Conservation (phyloP, 2,329 filamentous ascomycete species). For the Ascochyta clinopodiicola region DNA sequence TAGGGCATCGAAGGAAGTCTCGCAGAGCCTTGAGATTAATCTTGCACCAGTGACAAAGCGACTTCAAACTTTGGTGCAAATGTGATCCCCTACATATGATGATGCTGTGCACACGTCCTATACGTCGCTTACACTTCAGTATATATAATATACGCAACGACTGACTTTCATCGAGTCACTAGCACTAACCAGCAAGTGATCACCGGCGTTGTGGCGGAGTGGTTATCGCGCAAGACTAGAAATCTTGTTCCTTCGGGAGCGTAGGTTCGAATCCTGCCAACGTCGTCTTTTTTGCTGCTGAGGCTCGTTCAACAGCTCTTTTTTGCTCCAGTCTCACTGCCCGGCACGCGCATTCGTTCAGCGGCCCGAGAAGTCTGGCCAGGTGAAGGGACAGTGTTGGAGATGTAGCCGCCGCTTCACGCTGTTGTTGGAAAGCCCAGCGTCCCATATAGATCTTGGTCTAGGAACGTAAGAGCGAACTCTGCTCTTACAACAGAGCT, state of each 20-base stretch:
- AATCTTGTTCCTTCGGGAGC: conserved; percentile 53
- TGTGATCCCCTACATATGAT: no score
- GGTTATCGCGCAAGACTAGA: conserved; percentile 53
- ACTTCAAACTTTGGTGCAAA: no score
- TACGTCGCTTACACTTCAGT: neutral
- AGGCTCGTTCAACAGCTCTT: neutral
- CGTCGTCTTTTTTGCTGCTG: conserved; percentile 30
- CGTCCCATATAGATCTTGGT: no score
- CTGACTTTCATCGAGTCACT: neutral
- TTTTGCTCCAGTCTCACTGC: neutral
- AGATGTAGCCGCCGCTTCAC: no score
- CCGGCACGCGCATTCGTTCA: no score
- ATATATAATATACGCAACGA: neutral
- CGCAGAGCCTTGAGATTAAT: neutral
- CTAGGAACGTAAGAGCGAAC: no score
- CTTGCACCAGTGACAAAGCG: neutral
- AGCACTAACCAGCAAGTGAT: conserved; percentile 14
- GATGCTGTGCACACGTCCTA: no score
- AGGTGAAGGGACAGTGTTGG: no score
- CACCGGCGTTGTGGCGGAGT: conserved; percentile 48
- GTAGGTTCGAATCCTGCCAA: conserved; percentile 50
- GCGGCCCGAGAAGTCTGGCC: no score
- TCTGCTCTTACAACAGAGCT: no score
- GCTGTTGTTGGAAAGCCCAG: no score
- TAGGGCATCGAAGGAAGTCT: neutral